These are phyloP conservation scores for Zychaea mexicana DNA, from an alignment of 371 early-diverging fungal genomes.

Conservation along the genomic window DNA sequence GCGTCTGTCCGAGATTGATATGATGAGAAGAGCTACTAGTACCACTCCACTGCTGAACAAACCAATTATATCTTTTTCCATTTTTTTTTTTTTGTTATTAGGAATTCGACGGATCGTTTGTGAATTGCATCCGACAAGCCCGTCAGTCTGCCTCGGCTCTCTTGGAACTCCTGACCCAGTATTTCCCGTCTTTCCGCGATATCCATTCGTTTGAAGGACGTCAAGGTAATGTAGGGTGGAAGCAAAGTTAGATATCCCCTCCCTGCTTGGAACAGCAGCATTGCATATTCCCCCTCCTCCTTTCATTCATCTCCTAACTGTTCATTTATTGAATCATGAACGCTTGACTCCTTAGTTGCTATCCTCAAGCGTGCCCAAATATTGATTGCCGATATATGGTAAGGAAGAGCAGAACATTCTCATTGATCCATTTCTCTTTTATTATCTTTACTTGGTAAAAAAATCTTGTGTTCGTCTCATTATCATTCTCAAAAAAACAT, in stretches of 20 bases:
- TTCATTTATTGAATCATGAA: no score
- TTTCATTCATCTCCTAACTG: background rate
- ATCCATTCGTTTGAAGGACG: constrained; percentile 59
- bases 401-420: constrained; percentile 12
- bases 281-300: no score
- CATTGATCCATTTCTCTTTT: no score
- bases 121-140: constrained; percentile 58
- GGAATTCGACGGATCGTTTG: constrained; percentile 74
- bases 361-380: constrained; percentile 90
- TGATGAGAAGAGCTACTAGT: background rate
- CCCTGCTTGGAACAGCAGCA: no score
- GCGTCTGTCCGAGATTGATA: constrained; percentile 1
- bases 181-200: constrained; percentile 80
- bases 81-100: constrained; percentile 18
- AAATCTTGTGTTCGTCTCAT: no score
- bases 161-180: constrained; percentile 56
- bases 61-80: background rate
- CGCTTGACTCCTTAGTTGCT: constrained; percentile 56
- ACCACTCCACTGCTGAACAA: background rate
- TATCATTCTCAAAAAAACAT: no score
- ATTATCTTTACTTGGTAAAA: no score
- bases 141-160: constrained; percentile 58
- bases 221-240: no score
- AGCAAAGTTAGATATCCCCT: no score
- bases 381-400: constrained; percentile 88